Base-by-base conservation (phyloP, 2,329 filamentous ascomycete genomes). In the Aspergillus aculeatinus region DNA sequence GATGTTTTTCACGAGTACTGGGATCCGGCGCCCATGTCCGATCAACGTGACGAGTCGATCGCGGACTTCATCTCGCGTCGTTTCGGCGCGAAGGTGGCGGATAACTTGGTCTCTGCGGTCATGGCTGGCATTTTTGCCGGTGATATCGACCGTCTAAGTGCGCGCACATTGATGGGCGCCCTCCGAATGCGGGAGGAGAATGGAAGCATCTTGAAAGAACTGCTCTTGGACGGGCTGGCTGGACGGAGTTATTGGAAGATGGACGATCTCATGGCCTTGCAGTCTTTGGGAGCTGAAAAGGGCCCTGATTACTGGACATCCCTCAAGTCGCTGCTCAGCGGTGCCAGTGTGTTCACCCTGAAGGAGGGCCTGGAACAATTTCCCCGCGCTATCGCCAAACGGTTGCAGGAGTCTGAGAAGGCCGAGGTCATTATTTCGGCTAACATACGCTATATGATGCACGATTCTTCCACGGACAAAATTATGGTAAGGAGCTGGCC, bases 111-210 rank as follows among this genome's bases (percentile, higher is more conserved):
- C 6, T 96, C 92, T 5, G 92, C 88, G 1, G 72, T 87, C 2
- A 76, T 92, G 56, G 95, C 98, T 75, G 95, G 95, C 48, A 92
- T 98, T 60, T 96, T 96, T 74, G 95, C 93, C 23, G 95, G 95
- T 5, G 90, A 97, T 75, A 86, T 96, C 51, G 87, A 90, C 73
- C 83, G 89, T 71, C 80, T 98, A 54, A 96, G 92, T 74, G 86
- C 86, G 51, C 86, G 86, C 67, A 87, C 85, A 54, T 79, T 90
- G 47, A 72, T 89, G 44, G 77, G 88, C 10, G 66, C 75, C 27
- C 59, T 79, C 0, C 81, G 80, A 70, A 64, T 82, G n/a, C 76
- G 82, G 58, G 84, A 88, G 62, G 61, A 58, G 16, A 58, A 51
- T 25, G 65, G 68, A 4, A 58, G 65, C 7, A 53, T 73, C 56